A percentile compares a stretch with the other conserved stretches of the same genome.
Conservation (phyloP, 768 basidiomycete genomes). For the Lentinula sp. region DNA sequence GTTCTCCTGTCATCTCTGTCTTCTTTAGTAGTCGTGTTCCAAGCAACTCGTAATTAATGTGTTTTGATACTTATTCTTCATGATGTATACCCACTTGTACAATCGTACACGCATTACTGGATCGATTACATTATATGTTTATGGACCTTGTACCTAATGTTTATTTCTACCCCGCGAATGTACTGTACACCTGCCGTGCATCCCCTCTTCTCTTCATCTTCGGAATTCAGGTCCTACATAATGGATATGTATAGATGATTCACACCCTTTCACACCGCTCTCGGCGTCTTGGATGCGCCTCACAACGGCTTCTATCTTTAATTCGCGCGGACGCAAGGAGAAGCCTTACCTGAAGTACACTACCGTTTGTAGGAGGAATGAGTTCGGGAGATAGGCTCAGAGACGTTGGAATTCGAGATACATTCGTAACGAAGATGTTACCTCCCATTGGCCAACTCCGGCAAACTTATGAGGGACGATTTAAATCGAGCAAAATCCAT, state of each 20-base stretch:
- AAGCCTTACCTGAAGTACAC: too few species aligned
- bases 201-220: too few species aligned
- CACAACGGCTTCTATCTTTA: neutral
- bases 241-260: neutral
- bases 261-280: neutral
- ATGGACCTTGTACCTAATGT: neutral
- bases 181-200: neutral
- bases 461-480: too few species aligned
- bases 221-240: too few species aligned
- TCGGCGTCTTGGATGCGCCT: neutral
- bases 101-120: neutral
- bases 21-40: neutral
- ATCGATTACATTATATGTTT: neutral
- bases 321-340: too few species aligned
- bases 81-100: neutral
- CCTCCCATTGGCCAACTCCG: too few species aligned
- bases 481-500: too few species aligned
- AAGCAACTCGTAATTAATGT: neutral
- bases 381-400: too few species aligned
- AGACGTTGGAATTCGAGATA: too few species aligned
- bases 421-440: too few species aligned
- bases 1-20: neutral
- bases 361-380: too few species aligned
- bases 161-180: neutral
- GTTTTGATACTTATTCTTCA: neutral